phyloP scores from a whole-genome alignment of 163 green algal genomes.

The Scenedesmus sp. region DNA sequence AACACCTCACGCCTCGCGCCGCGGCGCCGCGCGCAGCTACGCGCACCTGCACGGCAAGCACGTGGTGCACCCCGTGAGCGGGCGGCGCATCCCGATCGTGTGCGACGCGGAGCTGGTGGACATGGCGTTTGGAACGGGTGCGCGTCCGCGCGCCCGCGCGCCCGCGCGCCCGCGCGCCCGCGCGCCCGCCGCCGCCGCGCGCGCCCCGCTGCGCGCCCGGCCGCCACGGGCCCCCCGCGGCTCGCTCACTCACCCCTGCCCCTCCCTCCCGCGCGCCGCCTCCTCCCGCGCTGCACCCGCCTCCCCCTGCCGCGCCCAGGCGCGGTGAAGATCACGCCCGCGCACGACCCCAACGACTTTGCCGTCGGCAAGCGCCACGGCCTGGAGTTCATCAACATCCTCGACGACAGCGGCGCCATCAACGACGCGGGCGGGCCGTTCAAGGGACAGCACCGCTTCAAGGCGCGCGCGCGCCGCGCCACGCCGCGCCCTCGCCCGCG shows the following conservation, averaged over 20 bases:
- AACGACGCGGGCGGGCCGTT: constrained; percentile 87
- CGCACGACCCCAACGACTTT: constrained; percentile 99
- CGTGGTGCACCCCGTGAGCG: constrained; percentile 90
- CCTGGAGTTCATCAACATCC: constrained; percentile 97
- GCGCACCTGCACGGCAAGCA: constrained; percentile 84
- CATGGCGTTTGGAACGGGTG: constrained; percentile 94
- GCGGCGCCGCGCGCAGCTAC: constrained; percentile 68
- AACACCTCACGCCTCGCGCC: neutral
- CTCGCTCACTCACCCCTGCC: constrained; percentile 75
- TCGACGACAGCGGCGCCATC: constrained; percentile 93
- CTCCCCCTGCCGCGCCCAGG: neutral
- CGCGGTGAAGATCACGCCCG: constrained; percentile 95
- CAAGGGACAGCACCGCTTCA: constrained; percentile 88
- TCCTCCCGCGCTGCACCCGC: neutral
- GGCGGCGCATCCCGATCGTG: constrained; percentile 94
- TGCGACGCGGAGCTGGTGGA: constrained; percentile 95
- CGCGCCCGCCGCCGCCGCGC: no score
- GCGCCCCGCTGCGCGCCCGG: no score
- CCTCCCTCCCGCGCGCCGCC: neutral
- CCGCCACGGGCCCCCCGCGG: no score
- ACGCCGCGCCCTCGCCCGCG: no score
- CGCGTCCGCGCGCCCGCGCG: no score
- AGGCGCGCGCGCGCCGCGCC: constrained; percentile 59
- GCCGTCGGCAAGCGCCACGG: constrained; percentile 90
- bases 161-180: no score